These are phyloP conservation scores for Sphagnurus paluster DNA, from an alignment of 1,284 basidiomycete species.

Conservation along the genomic window DNA sequence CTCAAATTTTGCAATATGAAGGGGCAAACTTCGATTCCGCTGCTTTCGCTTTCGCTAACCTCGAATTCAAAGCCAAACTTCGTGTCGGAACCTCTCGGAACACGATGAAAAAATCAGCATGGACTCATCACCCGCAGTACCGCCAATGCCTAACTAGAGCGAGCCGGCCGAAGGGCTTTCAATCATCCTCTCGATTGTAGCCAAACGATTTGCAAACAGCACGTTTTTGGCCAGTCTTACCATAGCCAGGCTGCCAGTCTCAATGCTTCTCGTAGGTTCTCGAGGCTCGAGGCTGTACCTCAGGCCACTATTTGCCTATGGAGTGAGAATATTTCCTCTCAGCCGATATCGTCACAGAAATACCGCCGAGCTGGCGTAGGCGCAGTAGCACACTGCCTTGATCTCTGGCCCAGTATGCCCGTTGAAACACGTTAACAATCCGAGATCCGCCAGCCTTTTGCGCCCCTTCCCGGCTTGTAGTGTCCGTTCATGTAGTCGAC, in stretches of 20 bases:
- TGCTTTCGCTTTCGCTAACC: conserved; percentile 19
- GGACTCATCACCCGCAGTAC: not conserved
- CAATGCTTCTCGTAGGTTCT: not conserved
- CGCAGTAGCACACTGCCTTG: too few relatives aligned
- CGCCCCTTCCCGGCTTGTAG: too few relatives aligned
- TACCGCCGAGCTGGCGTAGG: too few relatives aligned
- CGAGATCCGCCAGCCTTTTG: too few relatives aligned
- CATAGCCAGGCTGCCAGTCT: conserved; percentile 2
- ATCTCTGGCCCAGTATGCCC: too few relatives aligned
- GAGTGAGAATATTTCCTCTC: too few relatives aligned
- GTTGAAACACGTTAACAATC: too few relatives aligned
- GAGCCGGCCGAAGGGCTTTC: not conserved
- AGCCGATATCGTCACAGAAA: conserved; percentile 6
- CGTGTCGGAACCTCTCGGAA: not conserved
- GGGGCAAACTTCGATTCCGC: conserved; percentile 11
- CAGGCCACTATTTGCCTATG: too few relatives aligned
- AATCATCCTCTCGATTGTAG: conserved; percentile 12
- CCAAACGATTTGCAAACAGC: conserved; percentile 14
- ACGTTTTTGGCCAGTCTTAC: conserved; percentile 10
- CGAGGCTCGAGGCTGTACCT: not conserved
- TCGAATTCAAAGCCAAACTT: conserved; percentile 11
- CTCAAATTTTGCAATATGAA: conserved; percentile 5
- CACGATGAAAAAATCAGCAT: not conserved
- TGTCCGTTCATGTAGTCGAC: too few relatives aligned
- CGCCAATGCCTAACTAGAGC: conserved; percentile 1